A percentile compares a stretch with the other conserved stretches of the same genome.
phyloP scores from a whole-genome alignment of 306 rosid species.

The Elaeagnus macrophylla region DNA sequence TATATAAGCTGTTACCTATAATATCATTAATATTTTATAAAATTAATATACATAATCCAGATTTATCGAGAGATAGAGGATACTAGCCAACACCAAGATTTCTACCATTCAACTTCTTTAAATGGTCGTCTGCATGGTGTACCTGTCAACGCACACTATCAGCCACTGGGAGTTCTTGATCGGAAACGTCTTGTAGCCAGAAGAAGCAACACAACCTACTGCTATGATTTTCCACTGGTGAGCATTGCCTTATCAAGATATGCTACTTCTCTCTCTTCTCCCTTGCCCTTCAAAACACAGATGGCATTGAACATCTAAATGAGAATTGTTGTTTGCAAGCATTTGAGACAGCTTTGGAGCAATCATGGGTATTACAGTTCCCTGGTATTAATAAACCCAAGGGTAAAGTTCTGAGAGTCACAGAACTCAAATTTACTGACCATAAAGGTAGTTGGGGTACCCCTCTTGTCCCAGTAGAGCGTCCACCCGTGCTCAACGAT shows the following conservation, averaged over 20 bases:
- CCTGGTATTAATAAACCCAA: conserved; percentile 36
- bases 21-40: conserved; percentile 13
- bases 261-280: conserved; percentile 6
- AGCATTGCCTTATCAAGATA: conserved; percentile 22
- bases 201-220: conserved; percentile 85
- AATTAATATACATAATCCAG: too few species aligned
- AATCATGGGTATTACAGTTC: conserved; percentile 59
- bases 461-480: conserved; percentile 61
- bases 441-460: conserved; percentile 77
- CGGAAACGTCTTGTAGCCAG: conserved; percentile 79
- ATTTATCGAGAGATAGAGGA: conserved; percentile 77
- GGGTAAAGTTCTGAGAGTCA: conserved; percentile 55
- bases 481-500: conserved; percentile 66
- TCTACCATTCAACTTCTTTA: conserved; percentile 50
- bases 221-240: conserved; percentile 96
- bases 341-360: conserved; percentile 77
- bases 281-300: background rate
- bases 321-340: conserved; percentile 48
- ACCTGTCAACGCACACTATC: conserved; percentile 70
- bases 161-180: conserved; percentile 72
- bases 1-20: background rate
- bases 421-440: conserved; percentile 72
- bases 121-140: conserved; percentile 62
- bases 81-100: conserved; percentile 39
- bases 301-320: conserved; percentile 8